Percentiles rank a stretch among this genome's conserved stretches.
Conservation (phyloP, 768 basidiomycete genomes). For the Trametes cingulata region DNA sequence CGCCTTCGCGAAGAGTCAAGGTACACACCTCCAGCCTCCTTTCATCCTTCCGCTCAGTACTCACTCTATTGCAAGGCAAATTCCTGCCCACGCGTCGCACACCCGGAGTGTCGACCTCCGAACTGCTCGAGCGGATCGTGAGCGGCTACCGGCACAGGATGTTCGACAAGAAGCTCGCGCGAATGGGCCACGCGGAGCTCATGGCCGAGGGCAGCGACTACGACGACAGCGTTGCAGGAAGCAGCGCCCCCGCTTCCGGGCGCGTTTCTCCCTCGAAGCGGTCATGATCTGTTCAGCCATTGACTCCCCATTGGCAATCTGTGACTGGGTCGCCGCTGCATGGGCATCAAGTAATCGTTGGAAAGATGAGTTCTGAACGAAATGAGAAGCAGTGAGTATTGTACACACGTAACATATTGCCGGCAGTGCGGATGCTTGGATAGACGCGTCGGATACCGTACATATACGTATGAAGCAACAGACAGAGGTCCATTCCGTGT, state of each 20-base stretch:
- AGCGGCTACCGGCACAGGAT: constrained; percentile 79
- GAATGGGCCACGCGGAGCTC: constrained; percentile 80
- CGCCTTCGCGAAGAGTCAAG: constrained; percentile 73
- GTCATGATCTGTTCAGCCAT: not conserved
- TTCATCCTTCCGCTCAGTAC: not conserved
- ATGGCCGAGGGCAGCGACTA: constrained; percentile 54
- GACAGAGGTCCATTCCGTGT: not conserved
- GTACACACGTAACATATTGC: constrained; percentile 17
- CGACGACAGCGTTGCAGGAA: constrained; percentile 29
- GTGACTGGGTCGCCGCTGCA: not conserved
- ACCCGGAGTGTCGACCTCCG: constrained; percentile 91
- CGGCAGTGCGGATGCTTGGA: not conserved
- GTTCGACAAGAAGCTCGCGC: constrained; percentile 87
- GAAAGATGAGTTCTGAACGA: not conserved
- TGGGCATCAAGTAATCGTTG: not conserved
- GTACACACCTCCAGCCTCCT: constrained; percentile 42
- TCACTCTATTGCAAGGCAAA: constrained; percentile 56
- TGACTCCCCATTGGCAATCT: not conserved
- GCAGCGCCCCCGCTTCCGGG: constrained; percentile 15
- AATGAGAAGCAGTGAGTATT: not conserved
- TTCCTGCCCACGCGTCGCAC: constrained; percentile 96
- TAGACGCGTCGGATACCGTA: constrained; percentile 6
- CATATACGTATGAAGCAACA: not conserved
- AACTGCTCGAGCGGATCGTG: constrained; percentile 90
- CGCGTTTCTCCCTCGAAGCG: constrained; percentile 16